phyloP scores from a whole-genome alignment of 306 rosid genomes.

The Vigna radiata region DNA sequence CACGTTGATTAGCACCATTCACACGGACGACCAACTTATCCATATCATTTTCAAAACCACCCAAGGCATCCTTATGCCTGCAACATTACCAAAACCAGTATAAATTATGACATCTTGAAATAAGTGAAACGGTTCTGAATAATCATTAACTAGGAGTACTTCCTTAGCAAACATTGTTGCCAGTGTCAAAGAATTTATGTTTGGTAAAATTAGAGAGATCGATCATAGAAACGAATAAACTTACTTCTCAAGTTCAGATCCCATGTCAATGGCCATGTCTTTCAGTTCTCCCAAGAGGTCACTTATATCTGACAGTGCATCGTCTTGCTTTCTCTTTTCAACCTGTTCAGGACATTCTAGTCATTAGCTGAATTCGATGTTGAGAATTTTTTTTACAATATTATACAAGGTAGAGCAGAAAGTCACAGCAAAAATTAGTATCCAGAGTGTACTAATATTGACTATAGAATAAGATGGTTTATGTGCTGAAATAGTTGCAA shows the following conservation, averaged over 20 bases:
- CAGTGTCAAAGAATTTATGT: not conserved
- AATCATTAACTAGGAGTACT: not conserved
- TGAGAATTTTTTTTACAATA: not conserved
- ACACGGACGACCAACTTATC: slow-evolving; percentile 65
- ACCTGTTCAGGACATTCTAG: slow-evolving; percentile 54
- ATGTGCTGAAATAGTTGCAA: not conserved
- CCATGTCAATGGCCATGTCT: slow-evolving; percentile 94
- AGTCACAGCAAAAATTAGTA: slow-evolving; percentile 16
- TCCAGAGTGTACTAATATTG: slow-evolving; percentile 28
- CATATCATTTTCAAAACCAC: slow-evolving; percentile 56
- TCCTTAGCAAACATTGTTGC: not conserved
- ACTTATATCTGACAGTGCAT: slow-evolving; percentile 77
- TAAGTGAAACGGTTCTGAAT: slow-evolving; percentile 32
- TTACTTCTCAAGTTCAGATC: slow-evolving; percentile 76
- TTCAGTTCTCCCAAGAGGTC: slow-evolving; percentile 83
- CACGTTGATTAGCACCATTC: slow-evolving; percentile 68
- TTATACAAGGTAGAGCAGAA: not conserved
- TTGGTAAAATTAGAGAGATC: slow-evolving; percentile 17
- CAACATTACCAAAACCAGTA: slow-evolving; percentile 38
- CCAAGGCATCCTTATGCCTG: slow-evolving; percentile 70
- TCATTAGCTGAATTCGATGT: slow-evolving; percentile 35
- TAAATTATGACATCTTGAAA: slow-evolving; percentile 13
- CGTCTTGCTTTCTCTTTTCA: slow-evolving; percentile 86
- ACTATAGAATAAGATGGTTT: not conserved
- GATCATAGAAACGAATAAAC: slow-evolving; percentile 27